phyloP scores from a whole-genome alignment of 257 asterid species.

The Gentiana dahurica region DNA sequence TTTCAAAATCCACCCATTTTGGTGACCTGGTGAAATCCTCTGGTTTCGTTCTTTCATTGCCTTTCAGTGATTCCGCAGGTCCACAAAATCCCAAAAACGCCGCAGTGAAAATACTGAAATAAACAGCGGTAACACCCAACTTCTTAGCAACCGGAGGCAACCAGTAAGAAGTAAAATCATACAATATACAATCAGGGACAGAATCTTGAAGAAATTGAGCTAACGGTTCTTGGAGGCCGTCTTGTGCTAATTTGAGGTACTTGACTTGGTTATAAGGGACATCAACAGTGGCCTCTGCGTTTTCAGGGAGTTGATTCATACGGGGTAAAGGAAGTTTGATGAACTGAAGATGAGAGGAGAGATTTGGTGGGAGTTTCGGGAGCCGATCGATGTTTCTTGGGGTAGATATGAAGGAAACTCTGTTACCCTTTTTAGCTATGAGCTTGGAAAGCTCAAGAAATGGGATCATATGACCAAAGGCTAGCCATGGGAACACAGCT shows the following conservation, averaged over 20 bases:
- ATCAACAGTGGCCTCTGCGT: slow-evolving; percentile 26
- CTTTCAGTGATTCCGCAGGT: slow-evolving; percentile 4
- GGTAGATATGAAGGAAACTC: slow-evolving; percentile 36
- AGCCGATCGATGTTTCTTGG: slow-evolving; percentile 50
- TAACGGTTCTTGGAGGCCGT: slow-evolving; percentile 15
- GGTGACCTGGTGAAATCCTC: slow-evolving; percentile 19
- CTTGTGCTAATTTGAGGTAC: slow-evolving; percentile 26
- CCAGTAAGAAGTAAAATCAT: slow-evolving; percentile 25
- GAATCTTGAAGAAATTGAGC: slow-evolving; percentile 8
- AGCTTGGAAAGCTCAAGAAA: slow-evolving; percentile 37
- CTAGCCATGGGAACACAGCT: slow-evolving; percentile 59
- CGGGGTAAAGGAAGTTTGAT: slow-evolving; percentile 35
- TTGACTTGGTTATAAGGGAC: slow-evolving; percentile 12
- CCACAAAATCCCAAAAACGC: slow-evolving; percentile 3
- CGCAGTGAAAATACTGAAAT: slow-evolving; percentile 7
- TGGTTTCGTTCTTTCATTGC: slow-evolving; percentile 6
- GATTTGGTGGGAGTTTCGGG: slow-evolving; percentile 27
- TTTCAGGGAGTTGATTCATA: slow-evolving; percentile 12
- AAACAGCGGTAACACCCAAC: slow-evolving; percentile 7
- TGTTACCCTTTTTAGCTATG: slow-evolving; percentile 38
- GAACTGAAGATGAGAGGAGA: slow-evolving; percentile 7
- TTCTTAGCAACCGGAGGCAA: slow-evolving; percentile 13
- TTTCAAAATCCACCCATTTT: slow-evolving; percentile 19
- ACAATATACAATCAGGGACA: slow-evolving; percentile 25
- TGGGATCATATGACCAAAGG: slow-evolving; percentile 60